Percentiles rank a stretch among this genome's conserved stretches.
Conservation (phyloP, 2,329 filamentous ascomycete species). For the Fusarium udum region DNA sequence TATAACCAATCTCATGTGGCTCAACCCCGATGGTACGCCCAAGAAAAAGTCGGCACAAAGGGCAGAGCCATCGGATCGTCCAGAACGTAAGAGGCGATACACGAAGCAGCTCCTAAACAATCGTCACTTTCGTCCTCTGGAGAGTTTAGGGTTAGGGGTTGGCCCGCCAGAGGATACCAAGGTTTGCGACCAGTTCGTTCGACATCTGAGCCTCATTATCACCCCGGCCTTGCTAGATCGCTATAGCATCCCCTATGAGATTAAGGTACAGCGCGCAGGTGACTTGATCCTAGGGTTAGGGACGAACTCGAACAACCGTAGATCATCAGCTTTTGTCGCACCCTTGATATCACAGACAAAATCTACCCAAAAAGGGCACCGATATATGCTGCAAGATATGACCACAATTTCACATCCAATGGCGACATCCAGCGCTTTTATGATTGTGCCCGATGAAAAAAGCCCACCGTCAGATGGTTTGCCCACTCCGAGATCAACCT, state of each 20-base stretch:
- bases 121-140: too few relatives aligned
- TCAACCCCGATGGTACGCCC: too few relatives aligned
- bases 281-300: neutral
- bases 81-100: too few relatives aligned
- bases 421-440: neutral
- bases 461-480: neutral
- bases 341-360: neutral
- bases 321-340: neutral
- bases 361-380: neutral
- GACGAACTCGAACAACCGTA: neutral
- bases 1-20: too few relatives aligned
- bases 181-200: neutral
- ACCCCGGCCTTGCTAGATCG: neutral
- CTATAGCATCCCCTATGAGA: neutral
- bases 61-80: too few relatives aligned
- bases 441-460: neutral
- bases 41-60: too few relatives aligned
- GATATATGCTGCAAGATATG: neutral
- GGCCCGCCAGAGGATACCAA: neutral
- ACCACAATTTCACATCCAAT: neutral
- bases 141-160: neutral
- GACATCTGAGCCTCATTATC: neutral
- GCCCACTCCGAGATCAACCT: neutral
- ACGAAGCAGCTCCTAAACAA: too few relatives aligned
- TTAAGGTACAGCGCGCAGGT: neutral